A percentile compares a stretch with the other conserved stretches of the same genome.
Conservation (phyloP, 2,329 filamentous ascomycete species). For the Colletotrichum sp. region DNA sequence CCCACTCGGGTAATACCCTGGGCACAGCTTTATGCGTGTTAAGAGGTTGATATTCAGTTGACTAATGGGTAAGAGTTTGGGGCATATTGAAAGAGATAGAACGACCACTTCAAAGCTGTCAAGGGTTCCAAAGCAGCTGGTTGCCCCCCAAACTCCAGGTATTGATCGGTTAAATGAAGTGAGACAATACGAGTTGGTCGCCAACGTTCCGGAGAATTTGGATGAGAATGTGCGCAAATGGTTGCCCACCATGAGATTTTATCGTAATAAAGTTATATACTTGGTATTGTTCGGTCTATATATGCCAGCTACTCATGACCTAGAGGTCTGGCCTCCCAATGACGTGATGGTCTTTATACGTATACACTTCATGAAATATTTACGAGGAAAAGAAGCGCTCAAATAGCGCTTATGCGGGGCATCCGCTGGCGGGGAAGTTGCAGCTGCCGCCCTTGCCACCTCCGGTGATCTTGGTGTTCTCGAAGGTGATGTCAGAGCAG, state of each 20-base stretch:
- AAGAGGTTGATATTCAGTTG: background rate
- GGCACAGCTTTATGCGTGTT: background rate
- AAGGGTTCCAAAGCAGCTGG: background rate
- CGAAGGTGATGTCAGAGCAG: slow-evolving; percentile 15
- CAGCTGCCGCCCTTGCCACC: slow-evolving; percentile 9
- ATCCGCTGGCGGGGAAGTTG: slow-evolving; percentile 17
- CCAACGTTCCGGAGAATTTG: background rate
- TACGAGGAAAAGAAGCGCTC: background rate
- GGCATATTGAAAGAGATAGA: background rate
- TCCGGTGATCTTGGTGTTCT: slow-evolving; percentile 12
- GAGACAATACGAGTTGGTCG: background rate
- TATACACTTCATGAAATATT: background rate
- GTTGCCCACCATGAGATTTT: background rate
- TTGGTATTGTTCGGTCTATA: background rate
- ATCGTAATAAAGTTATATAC: background rate
- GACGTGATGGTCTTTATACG: background rate
- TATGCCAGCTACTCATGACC: background rate
- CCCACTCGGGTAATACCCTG: background rate
- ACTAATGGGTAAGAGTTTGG: background rate
- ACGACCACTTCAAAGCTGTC: background rate
- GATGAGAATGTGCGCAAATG: background rate
- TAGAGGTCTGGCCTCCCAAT: background rate
- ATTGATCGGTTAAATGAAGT: background rate
- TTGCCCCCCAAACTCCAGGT: background rate
- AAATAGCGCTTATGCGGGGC: background rate